Evolutionary conservation across 495 filamentous ascomycete genomes (phyloP).

Genomic region (Neurospora sp.): DNA sequence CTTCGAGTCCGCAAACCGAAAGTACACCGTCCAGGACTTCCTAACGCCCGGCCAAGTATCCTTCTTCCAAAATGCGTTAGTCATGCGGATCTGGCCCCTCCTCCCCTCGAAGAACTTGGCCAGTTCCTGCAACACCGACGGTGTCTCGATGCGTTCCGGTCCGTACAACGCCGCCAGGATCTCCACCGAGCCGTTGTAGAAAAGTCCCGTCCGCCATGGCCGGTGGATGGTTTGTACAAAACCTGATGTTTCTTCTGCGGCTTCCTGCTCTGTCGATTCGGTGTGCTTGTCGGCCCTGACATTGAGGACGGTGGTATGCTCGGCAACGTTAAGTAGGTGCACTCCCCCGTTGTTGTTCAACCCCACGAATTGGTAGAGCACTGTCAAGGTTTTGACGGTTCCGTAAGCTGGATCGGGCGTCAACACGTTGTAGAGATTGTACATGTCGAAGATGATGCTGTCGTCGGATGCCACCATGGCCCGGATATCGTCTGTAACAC

Average conservation of each 20-base stretch:
- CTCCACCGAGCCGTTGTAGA: slow-evolving; percentile 6
- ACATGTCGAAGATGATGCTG: slow-evolving; percentile 12
- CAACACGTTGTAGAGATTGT: slow-evolving; percentile 7
- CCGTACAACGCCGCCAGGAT: slow-evolving; percentile 18
- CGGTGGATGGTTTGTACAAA: not conserved
- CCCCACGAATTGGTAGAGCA: slow-evolving; percentile 16
- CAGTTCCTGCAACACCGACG: slow-evolving; percentile 14
- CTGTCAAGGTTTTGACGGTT: slow-evolving; percentile 9
- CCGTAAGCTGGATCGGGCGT: slow-evolving; percentile 14
- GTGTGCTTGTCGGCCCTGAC: not conserved
- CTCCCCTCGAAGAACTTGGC: slow-evolving; percentile 13
- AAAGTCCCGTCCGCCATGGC: slow-evolving; percentile 5
- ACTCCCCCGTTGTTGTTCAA: not conserved
- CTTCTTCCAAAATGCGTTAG: slow-evolving; percentile 13
- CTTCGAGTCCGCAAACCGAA: slow-evolving; percentile 13
- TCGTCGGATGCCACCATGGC: slow-evolving; percentile 8
- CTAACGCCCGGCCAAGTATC: slow-evolving; percentile 14
- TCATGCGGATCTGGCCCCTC: slow-evolving; percentile 17
- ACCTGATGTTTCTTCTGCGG: not conserved
- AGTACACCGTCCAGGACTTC: slow-evolving; percentile 20
- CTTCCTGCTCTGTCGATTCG: not conserved
- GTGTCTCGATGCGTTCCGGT: slow-evolving; percentile 9
- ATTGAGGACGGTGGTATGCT: not conserved
- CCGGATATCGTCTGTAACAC: slow-evolving; percentile 8
- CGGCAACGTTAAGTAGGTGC: slow-evolving; percentile 2